Percentiles rank a stretch among this genome's conserved stretches.
These are phyloP conservation scores for Suillus hirtellus DNA, from an alignment of 768 basidiomycete genomes.

Conservation along the genomic window DNA sequence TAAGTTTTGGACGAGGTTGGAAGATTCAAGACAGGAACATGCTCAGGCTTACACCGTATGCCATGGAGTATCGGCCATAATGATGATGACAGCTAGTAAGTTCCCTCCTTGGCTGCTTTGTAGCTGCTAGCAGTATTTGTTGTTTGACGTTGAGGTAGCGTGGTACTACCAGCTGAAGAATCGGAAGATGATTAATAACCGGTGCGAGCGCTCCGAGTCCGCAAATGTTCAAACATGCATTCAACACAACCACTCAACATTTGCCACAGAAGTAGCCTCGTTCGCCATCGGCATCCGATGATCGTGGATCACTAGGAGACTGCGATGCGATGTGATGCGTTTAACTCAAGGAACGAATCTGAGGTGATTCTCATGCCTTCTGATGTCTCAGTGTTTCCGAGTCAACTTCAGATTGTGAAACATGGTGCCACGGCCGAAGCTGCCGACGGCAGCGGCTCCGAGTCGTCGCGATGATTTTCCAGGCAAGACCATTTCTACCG, in stretches of 20 bases:
- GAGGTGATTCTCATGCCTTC: not conserved
- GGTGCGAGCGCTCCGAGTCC: not conserved
- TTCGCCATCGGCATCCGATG: not conserved
- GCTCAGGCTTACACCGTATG: constrained; percentile 51
- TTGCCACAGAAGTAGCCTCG: not conserved
- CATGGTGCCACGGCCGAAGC: not conserved
- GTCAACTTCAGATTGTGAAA: not conserved
- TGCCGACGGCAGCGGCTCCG: not conserved
- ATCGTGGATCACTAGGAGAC: not conserved
- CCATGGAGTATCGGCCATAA: constrained; percentile 41
- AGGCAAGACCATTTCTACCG: not conserved
- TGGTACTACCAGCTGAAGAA: not conserved
- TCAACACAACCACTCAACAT: not conserved
- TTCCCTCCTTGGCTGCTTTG: not conserved
- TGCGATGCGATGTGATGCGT: not conserved
- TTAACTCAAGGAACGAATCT: not conserved
- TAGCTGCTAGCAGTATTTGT: not conserved
- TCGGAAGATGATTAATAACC: not conserved
- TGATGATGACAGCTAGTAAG: constrained; percentile 11
- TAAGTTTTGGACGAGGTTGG: constrained; percentile 12
- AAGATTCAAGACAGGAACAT: not conserved
- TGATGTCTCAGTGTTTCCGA: not conserved
- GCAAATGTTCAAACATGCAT: not conserved
- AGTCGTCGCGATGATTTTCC: not conserved
- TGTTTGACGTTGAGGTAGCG: not conserved